A percentile compares a stretch with the other conserved stretches of the same genome.
phyloP scores from a whole-genome alignment of 352 stramenopile species.

The Globisporangium iwayamae region DNA sequence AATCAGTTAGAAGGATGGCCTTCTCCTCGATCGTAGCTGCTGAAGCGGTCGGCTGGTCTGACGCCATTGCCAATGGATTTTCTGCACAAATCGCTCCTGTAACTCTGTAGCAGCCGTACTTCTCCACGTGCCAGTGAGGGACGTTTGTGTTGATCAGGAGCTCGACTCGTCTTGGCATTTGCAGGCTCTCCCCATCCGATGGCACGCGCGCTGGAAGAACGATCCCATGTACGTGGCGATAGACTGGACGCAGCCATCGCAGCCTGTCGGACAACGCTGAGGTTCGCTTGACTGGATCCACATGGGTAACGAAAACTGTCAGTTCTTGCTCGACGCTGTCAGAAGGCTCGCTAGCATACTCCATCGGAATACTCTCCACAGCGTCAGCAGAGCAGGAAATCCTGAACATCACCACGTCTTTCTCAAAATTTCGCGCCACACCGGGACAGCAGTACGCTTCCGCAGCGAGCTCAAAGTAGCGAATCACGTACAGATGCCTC shows the following conservation, averaged over 20 bases:
- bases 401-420: constrained; percentile 19
- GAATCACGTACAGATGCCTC: constrained; percentile 25
- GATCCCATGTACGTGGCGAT: constrained; percentile 37
- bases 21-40: constrained; percentile 9
- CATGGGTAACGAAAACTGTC: constrained; percentile 27
- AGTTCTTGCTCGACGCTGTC: constrained; percentile 9
- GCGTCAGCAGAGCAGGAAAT: constrained; percentile 21
- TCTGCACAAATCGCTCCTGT: constrained; percentile 11
- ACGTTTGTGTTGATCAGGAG: constrained; percentile 26
- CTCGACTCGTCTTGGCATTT: constrained; percentile 22
- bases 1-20: constrained; percentile 3
- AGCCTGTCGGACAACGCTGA: neutral
- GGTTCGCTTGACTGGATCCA: constrained; percentile 18
- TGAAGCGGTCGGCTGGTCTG: neutral
- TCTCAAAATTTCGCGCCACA: constrained; percentile 6
- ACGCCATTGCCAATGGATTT: neutral
- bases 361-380: constrained; percentile 26
- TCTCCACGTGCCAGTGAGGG: constrained; percentile 32
- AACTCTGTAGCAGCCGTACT: constrained; percentile 32
- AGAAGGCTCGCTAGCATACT: neutral
- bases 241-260: constrained; percentile 14
- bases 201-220: constrained; percentile 15
- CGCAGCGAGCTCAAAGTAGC: constrained; percentile 28
- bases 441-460: constrained; percentile 26
- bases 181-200: neutral